phyloP scores from a whole-genome alignment of 352 stramenopile species.

The Pythium aphanidermatum region DNA sequence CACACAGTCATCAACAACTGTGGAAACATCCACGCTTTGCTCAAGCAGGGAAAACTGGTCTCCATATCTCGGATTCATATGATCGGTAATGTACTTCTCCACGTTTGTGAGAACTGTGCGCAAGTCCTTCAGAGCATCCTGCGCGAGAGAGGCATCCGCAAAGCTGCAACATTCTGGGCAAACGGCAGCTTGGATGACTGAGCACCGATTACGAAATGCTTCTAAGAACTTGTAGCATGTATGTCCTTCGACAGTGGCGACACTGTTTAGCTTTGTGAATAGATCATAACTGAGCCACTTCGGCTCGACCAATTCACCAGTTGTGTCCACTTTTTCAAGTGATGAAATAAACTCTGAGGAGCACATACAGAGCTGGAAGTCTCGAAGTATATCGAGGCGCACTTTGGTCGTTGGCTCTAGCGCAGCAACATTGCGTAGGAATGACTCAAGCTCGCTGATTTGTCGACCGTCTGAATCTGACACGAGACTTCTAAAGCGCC shows the following conservation, averaged over 20 bases:
- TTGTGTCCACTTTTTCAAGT: conserved; percentile 70
- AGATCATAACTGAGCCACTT: conserved; percentile 80
- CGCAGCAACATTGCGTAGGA: conserved; percentile 63
- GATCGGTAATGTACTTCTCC: conserved; percentile 69
- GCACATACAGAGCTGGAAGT: conserved; percentile 71
- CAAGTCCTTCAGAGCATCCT: conserved; percentile 54
- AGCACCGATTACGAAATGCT: conserved; percentile 65
- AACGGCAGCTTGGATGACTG: conserved; percentile 55
- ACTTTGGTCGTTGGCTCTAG: conserved; percentile 53
- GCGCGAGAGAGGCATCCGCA: conserved; percentile 43
- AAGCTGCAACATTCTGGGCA: conserved; percentile 47
- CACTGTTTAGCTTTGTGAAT: conserved; percentile 62
- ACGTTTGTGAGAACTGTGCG: conserved; percentile 65
- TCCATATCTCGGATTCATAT: conserved; percentile 56
- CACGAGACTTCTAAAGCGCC: conserved; percentile 45
- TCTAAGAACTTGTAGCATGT: conserved; percentile 76
- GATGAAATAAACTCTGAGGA: conserved; percentile 69
- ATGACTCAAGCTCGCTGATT: conserved; percentile 62
- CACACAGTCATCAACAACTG: conserved; percentile 60
- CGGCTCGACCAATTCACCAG: conserved; percentile 48
- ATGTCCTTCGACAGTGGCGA: conserved; percentile 51
- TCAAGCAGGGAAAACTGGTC: conserved; percentile 56
- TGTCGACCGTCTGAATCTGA: conserved; percentile 37
- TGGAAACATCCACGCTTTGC: conserved; percentile 45
- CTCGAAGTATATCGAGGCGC: conserved; percentile 50